Evolutionary conservation across 371 early-diverging fungal species (phyloP), one percentile per base, ranked within the genome.

Genomic region (Coemansia sp.): DNA sequence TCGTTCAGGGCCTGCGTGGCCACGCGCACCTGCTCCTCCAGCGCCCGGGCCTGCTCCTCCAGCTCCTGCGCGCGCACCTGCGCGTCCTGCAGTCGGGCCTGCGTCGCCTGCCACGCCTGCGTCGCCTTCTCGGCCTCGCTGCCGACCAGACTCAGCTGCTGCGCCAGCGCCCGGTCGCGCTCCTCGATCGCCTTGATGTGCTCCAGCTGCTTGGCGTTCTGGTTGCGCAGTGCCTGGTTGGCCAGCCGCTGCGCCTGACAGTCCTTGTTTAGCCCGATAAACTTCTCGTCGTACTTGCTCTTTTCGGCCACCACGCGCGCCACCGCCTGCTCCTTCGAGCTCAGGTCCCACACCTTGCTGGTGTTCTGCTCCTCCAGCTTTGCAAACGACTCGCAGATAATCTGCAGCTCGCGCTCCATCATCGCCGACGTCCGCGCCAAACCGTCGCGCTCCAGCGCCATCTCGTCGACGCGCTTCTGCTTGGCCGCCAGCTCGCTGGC

Each of bases 191-290:
- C 83, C 48, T 85, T 83, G 52, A 92, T 89, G 67, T 86, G 85
- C 50, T 90, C 93, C 66, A 91, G 76, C 72, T 92, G 93, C 81
- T 89, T 91, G 57, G 90, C 89, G 31, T 86, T 86, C 76, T 92
- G 91, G 39, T 81, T 80, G 58, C 85, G 86, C 61, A 91, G 76
- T 5, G 90, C 87, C 39, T 85, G 82, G 16, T 83, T 84, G 58
- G 86, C 80, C 61, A 86, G 79, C 38, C 83, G 81, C 53, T 82
- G 80, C 9, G 88, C 83, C 53, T 87, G 90, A 52, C 81, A 86
- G 38, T 89, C 86, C 69, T 89, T 86, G 62, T 85, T 81, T 45
- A 91, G 72, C 55, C 82, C 81, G 14, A 79, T 78, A 63, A 86
- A 89, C 56, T 89, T 89, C 59, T 90, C 90, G 34, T 85, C 86